Base-by-base conservation (phyloP, 2,329 filamentous ascomycete species). In the Beauveria pseudobassiana region DNA sequence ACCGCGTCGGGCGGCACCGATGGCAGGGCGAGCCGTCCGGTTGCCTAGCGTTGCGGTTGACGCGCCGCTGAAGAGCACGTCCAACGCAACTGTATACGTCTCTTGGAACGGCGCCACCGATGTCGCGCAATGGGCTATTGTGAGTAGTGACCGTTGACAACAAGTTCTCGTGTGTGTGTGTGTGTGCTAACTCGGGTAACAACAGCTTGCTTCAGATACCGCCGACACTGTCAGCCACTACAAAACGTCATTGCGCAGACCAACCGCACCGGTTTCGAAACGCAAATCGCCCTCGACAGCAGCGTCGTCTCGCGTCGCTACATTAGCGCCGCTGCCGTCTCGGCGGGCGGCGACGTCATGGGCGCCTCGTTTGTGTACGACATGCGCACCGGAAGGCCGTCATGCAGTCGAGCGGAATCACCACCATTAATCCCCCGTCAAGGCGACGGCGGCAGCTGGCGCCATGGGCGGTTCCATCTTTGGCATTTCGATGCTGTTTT, bases 81-180 rank as follows among this genome's bases (percentile, higher is more conserved):
- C 64, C 59, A 64, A 69, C 49, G 68, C 68, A 5, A 69, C 65
- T 3, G 63, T 71, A 10, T 71, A 66, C 51, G 61, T 72, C 20
- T 71, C 70, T 24, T 72, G 70, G 70, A 72, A 72, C 63, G 70
- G 70, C 18, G 70, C 70, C 9, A 72, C 70, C 1, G 70, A 71
- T 28, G 63, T 72, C 34, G 64, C 62, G 22, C 62, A 62, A 18
- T 72, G 70, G 70, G 67, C 65, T 30, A 63, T 72, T 56, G 69
- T 71, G 62, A 67, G 69, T 67, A 14, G 3, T 22, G 22, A 22
- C 22, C 22, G 22, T 22, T 22, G 22, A 22, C 22, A 22, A 22
- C 22, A 22, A 22, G 22, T 22, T 22, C 1, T 48, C 28, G 30
- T 12, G 3, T 34, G 4, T 5, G 22, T 22, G 22, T 22, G 22